These are phyloP conservation scores for Sarocladium strictum DNA, from an alignment of 2,329 filamentous ascomycete species.

Conservation along the genomic window DNA sequence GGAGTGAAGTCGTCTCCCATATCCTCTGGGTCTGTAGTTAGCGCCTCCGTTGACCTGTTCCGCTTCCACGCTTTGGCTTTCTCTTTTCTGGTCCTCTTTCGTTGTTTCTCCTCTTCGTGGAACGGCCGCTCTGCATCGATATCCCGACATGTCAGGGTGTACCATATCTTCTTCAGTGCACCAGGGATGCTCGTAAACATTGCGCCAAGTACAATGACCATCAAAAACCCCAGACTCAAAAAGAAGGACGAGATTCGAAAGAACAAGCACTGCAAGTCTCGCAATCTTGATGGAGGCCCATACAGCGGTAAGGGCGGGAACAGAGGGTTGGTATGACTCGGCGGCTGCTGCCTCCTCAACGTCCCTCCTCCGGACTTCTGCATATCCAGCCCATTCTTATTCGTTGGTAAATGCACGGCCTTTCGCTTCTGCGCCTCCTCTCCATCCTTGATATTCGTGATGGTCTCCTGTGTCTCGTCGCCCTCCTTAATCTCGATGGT, in stretches of 20 bases:
- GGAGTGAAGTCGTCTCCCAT: conserved; percentile 57
- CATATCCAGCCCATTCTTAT: conserved; percentile 27
- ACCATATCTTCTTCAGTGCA: conserved; percentile 41
- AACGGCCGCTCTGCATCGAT: conserved; percentile 61
- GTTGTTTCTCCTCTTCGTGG: conserved; percentile 62
- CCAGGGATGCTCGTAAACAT: conserved; percentile 60
- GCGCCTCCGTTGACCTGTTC: conserved; percentile 26
- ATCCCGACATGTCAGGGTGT: conserved; percentile 51
- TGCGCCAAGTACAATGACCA: conserved; percentile 68
- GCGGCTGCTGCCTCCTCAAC: conserved; percentile 46
- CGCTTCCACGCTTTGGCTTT: conserved; percentile 58
- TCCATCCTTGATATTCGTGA: conserved; percentile 26
- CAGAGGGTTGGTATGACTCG: conserved; percentile 67
- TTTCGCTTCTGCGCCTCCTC: conserved; percentile 18
- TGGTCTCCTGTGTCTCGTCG: conserved; percentile 19
- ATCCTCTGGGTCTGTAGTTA: conserved; percentile 36
- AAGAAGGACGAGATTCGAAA: conserved; percentile 67
- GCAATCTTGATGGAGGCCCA: conserved; percentile 62
- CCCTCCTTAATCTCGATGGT: conserved; percentile 20
- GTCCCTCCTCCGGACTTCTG: conserved; percentile 41
- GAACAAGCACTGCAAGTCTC: conserved; percentile 57
- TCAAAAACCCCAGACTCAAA: conserved; percentile 71
- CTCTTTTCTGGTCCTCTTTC: conserved; percentile 49
- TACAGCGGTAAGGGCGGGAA: conserved; percentile 84
- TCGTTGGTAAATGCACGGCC: conserved; percentile 19